phyloP scores from a whole-genome alignment of 1,284 basidiomycete genomes.

The Agroathelia rolfsii region DNA sequence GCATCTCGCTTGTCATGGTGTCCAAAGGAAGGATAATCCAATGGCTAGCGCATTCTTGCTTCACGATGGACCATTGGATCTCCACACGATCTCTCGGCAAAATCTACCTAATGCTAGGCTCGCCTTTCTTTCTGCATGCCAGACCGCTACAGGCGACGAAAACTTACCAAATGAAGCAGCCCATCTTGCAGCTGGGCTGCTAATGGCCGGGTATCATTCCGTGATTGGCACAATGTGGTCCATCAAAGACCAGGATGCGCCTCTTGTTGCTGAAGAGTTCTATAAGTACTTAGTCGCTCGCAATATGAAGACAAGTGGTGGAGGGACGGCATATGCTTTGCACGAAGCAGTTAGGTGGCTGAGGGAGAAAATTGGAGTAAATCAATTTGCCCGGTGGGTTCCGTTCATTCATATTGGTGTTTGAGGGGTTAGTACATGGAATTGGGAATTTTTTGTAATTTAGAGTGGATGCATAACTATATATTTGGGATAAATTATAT shows the following conservation, averaged over 20 bases:
- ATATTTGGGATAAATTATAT: too few relatives aligned
- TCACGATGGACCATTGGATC: slow-evolving; percentile 7
- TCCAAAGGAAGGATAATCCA: slow-evolving; percentile 8
- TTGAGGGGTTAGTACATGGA: too few relatives aligned
- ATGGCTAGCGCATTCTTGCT: slow-evolving; percentile 9
- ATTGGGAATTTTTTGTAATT: too few relatives aligned
- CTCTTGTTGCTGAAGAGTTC: slow-evolving; percentile 5
- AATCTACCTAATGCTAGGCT: slow-evolving; percentile 8
- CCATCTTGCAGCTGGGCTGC: slow-evolving; percentile 17
- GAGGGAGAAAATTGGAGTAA: slow-evolving; percentile 1
- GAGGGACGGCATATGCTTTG: too few relatives aligned
- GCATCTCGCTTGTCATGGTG: slow-evolving; percentile 12
- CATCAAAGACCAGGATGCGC: slow-evolving; percentile 9
- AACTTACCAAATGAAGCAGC: slow-evolving; percentile 12
- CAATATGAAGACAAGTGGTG: too few relatives aligned
- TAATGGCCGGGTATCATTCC: slow-evolving; percentile 14
- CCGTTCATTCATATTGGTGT: slow-evolving; percentile 9
- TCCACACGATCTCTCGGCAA: slow-evolving; percentile 7
- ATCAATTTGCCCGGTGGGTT: slow-evolving; percentile 7
- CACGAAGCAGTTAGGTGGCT: slow-evolving; percentile 5
- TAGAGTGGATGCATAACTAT: too few relatives aligned
- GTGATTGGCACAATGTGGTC: slow-evolving; percentile 18
- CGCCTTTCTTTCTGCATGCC: slow-evolving; percentile 18
- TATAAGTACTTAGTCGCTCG: slow-evolving; percentile 4
- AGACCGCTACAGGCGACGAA: slow-evolving; percentile 14